These are phyloP conservation scores for Kodamaea derodonti DNA, from an alignment of 1,139 yeast species.

Conservation along the genomic window DNA sequence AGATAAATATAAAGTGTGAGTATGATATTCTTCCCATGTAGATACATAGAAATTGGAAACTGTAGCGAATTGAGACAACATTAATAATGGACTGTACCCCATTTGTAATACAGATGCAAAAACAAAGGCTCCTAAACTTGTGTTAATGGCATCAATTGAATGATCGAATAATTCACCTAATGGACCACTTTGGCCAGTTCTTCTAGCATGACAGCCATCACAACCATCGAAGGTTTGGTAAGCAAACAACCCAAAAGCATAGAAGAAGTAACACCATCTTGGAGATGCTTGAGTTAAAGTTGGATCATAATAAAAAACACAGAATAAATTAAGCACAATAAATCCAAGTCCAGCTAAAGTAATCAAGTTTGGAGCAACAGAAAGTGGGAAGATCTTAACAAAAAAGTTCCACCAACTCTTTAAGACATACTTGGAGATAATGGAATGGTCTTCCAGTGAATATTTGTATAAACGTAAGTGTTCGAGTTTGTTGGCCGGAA, in stretches of 20 bases:
- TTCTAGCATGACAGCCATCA: conserved; percentile 90
- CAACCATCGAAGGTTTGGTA: conserved; percentile 97
- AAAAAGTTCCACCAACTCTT: conserved; percentile 78
- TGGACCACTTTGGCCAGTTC: conserved; percentile 94
- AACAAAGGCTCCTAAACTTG: conserved; percentile 72
- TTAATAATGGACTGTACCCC: conserved; percentile 63
- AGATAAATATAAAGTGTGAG: conserved; percentile 77
- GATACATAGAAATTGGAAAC: conserved; percentile 81
- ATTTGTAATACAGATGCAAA: conserved; percentile 70
- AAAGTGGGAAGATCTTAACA: conserved; percentile 70
- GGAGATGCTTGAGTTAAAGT: conserved; percentile 58
- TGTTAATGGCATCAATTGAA: conserved; percentile 86
- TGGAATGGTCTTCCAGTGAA: conserved; percentile 76
- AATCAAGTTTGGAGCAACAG: conserved; percentile 87
- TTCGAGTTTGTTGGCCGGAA: conserved; percentile 55
- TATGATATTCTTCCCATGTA: conserved; percentile 96
- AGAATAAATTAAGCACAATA: conserved; percentile 57
- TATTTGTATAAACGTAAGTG: conserved; percentile 69
- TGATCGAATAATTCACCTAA: conserved; percentile 93
- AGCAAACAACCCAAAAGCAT: conserved; percentile 80
- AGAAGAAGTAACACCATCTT: conserved; percentile 76
- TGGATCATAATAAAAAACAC: conserved; percentile 76
- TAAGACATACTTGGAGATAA: conserved; percentile 67
- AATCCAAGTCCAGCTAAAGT: conserved; percentile 77
- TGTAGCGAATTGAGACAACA: conserved; percentile 71